phyloP scores from a whole-genome alignment of 805 yeast species.

The Nakazawaea populi region DNA sequence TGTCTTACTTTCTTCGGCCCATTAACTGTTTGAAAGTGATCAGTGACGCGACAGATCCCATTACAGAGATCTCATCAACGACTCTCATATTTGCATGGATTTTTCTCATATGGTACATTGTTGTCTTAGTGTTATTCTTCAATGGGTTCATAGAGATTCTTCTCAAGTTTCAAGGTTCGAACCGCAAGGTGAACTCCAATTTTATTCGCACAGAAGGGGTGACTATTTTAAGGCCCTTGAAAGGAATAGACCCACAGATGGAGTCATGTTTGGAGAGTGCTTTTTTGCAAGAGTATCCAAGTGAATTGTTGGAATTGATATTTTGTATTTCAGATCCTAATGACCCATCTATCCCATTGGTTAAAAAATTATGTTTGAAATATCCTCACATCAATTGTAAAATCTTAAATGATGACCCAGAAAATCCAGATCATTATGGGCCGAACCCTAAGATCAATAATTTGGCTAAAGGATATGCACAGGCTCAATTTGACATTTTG shows the following conservation, averaged over 20 bases:
- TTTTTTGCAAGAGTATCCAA: slow-evolving; percentile 63
- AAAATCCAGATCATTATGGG: slow-evolving; percentile 47
- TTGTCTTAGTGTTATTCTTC: slow-evolving; percentile 19
- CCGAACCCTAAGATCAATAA: slow-evolving; percentile 90
- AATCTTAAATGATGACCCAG: slow-evolving; percentile 42
- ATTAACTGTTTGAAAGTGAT: too few relatives aligned
- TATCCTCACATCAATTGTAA: slow-evolving; percentile 55
- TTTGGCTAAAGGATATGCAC: slow-evolving; percentile 69
- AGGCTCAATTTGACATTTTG: slow-evolving; percentile 64
- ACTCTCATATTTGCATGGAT: not conserved
- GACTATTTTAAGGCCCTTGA: slow-evolving; percentile 74
- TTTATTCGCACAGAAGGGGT: slow-evolving; percentile 53
- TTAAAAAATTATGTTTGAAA: slow-evolving; percentile 38
- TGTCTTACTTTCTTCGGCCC: too few relatives aligned
- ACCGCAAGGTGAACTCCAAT: slow-evolving; percentile 10
- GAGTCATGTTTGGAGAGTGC: slow-evolving; percentile 61
- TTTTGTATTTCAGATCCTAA: slow-evolving; percentile 63
- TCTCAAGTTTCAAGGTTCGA: slow-evolving; percentile 16
- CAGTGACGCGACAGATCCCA: not conserved
- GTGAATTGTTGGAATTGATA: slow-evolving; percentile 53
- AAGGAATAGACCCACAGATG: slow-evolving; percentile 78
- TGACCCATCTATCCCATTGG: slow-evolving; percentile 65
- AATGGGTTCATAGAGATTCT: slow-evolving; percentile 24
- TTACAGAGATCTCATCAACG: not conserved
- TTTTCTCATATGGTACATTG: slow-evolving; percentile 22